Base-by-base conservation (phyloP, 1,284 basidiomycete genomes). In the Moesziomyces antarcticus region DNA sequence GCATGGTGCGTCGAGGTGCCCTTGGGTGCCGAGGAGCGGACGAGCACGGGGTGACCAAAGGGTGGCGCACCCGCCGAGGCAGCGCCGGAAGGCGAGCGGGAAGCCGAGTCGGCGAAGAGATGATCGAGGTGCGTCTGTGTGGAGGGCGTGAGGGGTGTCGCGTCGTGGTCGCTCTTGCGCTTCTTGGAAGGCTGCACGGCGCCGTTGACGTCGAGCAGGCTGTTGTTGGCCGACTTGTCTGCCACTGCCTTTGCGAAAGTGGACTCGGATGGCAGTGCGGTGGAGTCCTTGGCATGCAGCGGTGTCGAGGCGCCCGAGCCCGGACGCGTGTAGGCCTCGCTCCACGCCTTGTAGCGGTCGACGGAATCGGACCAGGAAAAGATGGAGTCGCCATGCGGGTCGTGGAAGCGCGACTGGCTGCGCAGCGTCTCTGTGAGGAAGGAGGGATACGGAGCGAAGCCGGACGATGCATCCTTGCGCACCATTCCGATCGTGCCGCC, bases 361-460 rank as follows among this genome's bases (percentile, higher is more conserved):
- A 71, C 70, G 30, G 79, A 80, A 49, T 78, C 77, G 44, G 74
- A 75, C 78, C 78, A 80, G 37, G 74, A 77, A 40, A 81, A 81
- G 66, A 81, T 81, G 25, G 76, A 79, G 56, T 74, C 69, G 49
- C 46, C 73, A 40, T 74, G 56, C 8, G 92, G 93, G 78, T 94
- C 92, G 84, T 94, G 92, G 78, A 94, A 94, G 13, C 92, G 89
- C 37, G 89, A 89, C 84, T 94, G 92, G 73, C 90, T 90, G 73
- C 89, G 87, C 44, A 94, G 88, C 89, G 92, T 85, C 92, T 77
- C 79, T n/a, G 78, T 81, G 70, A 96, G 86, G 84, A 94, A 94
- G 73, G 90, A 90, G 0, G 93, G 92, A 80, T 94, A 93, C 13
- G 93, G 92, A 14, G 92, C 91, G 82, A 94, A 94, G 51, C 93